Evolutionary conservation across 2,329 filamentous ascomycete species (phyloP), one percentile per base, ranked within the genome.

Genomic region (Colletotrichum sp.): DNA sequence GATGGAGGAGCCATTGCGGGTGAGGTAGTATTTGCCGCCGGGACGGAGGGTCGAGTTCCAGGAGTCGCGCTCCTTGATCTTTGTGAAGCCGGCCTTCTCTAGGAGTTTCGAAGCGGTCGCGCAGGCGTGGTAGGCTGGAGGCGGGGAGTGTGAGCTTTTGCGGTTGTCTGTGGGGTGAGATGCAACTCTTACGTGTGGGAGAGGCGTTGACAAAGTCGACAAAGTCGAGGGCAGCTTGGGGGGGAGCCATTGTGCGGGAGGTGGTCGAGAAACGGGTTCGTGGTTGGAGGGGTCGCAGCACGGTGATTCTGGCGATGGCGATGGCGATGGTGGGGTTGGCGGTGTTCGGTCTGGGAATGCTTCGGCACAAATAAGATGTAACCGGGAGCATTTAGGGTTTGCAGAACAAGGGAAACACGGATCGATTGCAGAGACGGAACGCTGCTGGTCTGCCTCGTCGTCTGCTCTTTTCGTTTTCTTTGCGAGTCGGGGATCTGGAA

Each of bases 1-100:
- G 78, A 99, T 94, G 65, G 96, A 98, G 30, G 96, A 98, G 75
- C 92, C 93, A 87, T 99, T 99, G 79, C 96, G 94, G 64, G 96
- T 99, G 81, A 98, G 92, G 87, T 96, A 98, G 89, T 99, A 99
- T 86, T 98, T 98, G 78, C 96, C 96, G 78, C 96, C 96, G 26
- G 96, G 95, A 73, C 92, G 91, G 77, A 98, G 91, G 61, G 90
- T 92, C 2, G 93, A 92, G 16, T 94, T 91, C 96, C 97, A 99
- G 63, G 94, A 93, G 82, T 98, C 95, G 80, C 95, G 94, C 86
- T 99, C 96, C 89, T 93, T 95, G 86, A 99, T 95, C 80, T 94
- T 92, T 81, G 92, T 90, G 89, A 99, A 99, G 75, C 96, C 96
- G 66, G 95, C 96, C 80, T 93, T 92, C 80, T 94, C 91, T 69